Percentiles rank a stretch among this genome's conserved stretches.
Evolutionary conservation across 306 rosid genomes (phyloP).

Genomic region (Glycine soja): DNA sequence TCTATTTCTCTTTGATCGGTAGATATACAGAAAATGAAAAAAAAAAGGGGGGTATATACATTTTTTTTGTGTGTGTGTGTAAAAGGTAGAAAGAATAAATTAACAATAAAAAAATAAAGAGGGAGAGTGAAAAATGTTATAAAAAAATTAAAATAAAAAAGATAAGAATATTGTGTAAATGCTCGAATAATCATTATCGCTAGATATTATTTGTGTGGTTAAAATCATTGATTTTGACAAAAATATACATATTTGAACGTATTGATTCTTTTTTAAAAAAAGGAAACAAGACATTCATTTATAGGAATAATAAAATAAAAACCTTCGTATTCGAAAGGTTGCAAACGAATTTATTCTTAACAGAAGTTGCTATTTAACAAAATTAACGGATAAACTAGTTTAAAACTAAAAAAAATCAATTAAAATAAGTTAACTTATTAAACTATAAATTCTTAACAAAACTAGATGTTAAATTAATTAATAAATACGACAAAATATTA

Average conservation of each 20-base stretch:
- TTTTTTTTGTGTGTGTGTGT: background rate
- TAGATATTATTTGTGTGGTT: background rate
- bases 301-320: background rate
- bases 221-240: conserved; percentile 5
- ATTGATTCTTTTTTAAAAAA: background rate
- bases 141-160: background rate
- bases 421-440: background rate
- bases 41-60: background rate
- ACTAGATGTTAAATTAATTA: too few relatives aligned
- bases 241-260: background rate
- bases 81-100: background rate
- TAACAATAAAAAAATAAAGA: background rate
- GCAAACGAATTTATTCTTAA: background rate
- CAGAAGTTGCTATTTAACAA: background rate
- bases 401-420: background rate
- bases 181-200: too few relatives aligned
- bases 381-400: background rate
- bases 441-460: background rate
- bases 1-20: background rate
- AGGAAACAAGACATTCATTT: background rate
- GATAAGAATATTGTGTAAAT: background rate
- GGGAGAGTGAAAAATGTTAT: background rate
- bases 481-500: too few relatives aligned
- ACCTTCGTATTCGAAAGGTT: background rate
- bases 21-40: background rate